Evolutionary conservation across 257 asterid genomes (phyloP).

Genomic region (Lycium barbarum): DNA sequence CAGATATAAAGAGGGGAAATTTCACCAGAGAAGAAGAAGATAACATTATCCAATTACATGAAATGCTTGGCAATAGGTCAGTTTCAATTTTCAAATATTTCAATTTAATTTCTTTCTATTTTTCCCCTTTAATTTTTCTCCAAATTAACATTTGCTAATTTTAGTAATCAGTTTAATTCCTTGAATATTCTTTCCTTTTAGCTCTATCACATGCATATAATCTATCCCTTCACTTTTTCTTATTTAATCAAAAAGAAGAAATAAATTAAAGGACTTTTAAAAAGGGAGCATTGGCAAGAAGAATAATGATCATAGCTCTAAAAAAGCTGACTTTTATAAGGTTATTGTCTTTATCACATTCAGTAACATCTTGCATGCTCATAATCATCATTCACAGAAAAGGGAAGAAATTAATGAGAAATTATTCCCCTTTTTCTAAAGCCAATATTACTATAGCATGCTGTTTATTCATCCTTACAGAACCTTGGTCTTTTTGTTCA

Average conservation of each 20-base stretch:
- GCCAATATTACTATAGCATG: not conserved
- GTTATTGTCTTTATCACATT: slow-evolving; percentile 23
- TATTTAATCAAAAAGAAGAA: not conserved
- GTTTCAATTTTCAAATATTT: not conserved
- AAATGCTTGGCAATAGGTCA: slow-evolving; percentile 72
- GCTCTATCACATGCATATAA: not conserved
- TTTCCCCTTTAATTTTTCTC: not conserved
- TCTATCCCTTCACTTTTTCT: not conserved
- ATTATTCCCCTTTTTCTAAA: not conserved
- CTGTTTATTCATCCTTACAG: not conserved
- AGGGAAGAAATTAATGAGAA: not conserved
- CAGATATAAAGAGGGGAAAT: slow-evolving; percentile 63
- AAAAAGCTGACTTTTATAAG: not conserved
- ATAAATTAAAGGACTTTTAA: not conserved
- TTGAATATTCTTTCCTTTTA: not conserved
- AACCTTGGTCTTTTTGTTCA: not conserved
- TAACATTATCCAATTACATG: slow-evolving; percentile 46
- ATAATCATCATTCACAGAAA: slow-evolving; percentile 22
- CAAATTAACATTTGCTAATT: not conserved
- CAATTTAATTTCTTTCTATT: not conserved
- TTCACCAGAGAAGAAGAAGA: slow-evolving; percentile 62
- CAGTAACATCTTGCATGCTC: slow-evolving; percentile 17
- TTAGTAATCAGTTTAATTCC: not conserved
- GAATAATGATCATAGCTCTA: slow-evolving; percentile 2
- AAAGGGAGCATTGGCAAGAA: not conserved